Percentiles rank a stretch among this genome's conserved stretches.
Evolutionary conservation across 1,284 basidiomycete genomes (phyloP).

Genomic region (Austroboletus niveus): DNA sequence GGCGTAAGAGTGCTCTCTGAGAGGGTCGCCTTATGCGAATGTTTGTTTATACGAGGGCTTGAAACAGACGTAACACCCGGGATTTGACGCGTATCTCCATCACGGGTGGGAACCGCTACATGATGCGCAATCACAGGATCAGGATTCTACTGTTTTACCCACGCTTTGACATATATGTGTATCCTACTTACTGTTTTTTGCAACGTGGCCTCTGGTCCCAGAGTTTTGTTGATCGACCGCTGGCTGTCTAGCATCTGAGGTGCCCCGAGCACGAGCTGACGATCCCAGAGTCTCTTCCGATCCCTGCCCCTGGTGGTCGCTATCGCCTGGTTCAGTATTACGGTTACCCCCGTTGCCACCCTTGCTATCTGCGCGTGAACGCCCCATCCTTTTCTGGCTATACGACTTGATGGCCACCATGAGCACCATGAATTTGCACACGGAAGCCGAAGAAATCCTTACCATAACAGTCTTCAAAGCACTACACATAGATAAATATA

Average conservation of each 20-base stretch:
- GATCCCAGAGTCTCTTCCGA: slow-evolving; percentile 34
- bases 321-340: slow-evolving; percentile 40
- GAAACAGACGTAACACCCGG: slow-evolving; percentile 11
- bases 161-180: slow-evolving; percentile 11
- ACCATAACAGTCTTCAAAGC: slow-evolving; percentile 79
- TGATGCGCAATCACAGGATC: slow-evolving; percentile 16
- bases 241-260: slow-evolving; percentile 40
- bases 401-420: slow-evolving; percentile 47
- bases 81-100: slow-evolving; percentile 17
- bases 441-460: slow-evolving; percentile 23
- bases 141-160: slow-evolving; percentile 28
- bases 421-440: slow-evolving; percentile 6
- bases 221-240: slow-evolving; percentile 25
- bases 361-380: slow-evolving; percentile 51
- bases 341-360: slow-evolving; percentile 40
- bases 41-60: slow-evolving; percentile 12
- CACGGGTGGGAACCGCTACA: slow-evolving; percentile 22
- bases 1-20: slow-evolving; percentile 29
- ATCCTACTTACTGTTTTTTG: slow-evolving; percentile 30
- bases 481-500: slow-evolving; percentile 37
- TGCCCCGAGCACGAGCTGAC: slow-evolving; percentile 46
- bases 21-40: slow-evolving; percentile 23
- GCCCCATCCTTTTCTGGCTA: slow-evolving; percentile 64
- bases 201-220: slow-evolving; percentile 20
- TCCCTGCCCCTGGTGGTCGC: slow-evolving; percentile 39